Conservation (phyloP, 805 yeast genomes). For the Metschnikowia noctiluminum region DNA sequence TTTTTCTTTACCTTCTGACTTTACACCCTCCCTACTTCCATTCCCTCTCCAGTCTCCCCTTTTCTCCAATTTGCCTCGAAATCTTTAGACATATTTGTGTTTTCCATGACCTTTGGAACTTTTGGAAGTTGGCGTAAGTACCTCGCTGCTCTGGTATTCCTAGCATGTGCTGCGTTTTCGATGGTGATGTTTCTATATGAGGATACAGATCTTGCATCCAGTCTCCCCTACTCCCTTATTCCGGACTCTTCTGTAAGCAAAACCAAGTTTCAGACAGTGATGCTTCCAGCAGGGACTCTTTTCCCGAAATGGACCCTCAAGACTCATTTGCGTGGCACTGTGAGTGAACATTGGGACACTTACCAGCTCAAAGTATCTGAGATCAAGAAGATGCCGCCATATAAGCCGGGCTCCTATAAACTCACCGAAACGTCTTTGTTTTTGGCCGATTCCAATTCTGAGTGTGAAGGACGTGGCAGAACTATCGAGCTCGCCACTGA, state of each 20-base stretch:
- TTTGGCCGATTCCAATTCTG: background rate
- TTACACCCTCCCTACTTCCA: too few species aligned
- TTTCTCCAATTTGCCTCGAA: too few species aligned
- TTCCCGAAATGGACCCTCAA: conserved; percentile 3
- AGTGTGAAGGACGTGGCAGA: background rate
- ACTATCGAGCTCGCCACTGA: conserved; percentile 1
- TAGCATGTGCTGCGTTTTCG: background rate
- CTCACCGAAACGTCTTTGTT: background rate
- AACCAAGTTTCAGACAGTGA: conserved; percentile 3
- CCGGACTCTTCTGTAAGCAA: background rate
- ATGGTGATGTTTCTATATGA: background rate
- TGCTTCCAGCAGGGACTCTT: conserved; percentile 8
- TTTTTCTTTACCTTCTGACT: too few species aligned
- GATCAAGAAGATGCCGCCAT: conserved; percentile 2
- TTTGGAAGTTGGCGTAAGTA: background rate
- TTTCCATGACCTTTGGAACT: background rate
- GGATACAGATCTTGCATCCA: background rate
- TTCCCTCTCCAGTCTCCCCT: too few species aligned
- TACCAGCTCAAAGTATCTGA: conserved; percentile 3
- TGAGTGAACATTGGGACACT: conserved; percentile 3
- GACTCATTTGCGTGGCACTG: conserved; percentile 3
- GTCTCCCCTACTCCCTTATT: background rate
- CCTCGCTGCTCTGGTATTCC: background rate
- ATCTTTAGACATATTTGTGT: too few species aligned
- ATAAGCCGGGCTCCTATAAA: conserved; percentile 1